These are phyloP conservation scores for Beta corolliflora DNA, from an alignment of 179 eudicot species.

Conservation along the genomic window DNA sequence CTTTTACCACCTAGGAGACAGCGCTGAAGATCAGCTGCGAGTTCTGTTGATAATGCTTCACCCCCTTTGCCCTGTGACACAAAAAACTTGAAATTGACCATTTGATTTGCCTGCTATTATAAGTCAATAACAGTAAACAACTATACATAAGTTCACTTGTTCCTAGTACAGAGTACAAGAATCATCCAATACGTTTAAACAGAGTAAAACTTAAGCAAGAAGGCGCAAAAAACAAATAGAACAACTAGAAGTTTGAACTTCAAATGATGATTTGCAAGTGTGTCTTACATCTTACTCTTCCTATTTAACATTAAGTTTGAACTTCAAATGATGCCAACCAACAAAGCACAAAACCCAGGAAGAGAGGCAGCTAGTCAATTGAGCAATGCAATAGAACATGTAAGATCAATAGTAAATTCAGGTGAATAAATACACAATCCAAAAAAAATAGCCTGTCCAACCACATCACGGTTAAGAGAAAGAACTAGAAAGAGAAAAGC, in stretches of 20 bases:
- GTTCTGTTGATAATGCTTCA: conserved; percentile 80
- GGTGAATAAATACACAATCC: neutral
- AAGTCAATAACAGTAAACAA: neutral
- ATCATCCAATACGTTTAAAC: too few relatives aligned
- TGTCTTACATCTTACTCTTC: too few relatives aligned
- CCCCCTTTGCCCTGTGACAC: conserved; percentile 86
- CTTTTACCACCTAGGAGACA: conserved; percentile 92
- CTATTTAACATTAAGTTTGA: neutral
- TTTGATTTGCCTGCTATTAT: neutral
- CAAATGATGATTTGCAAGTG: neutral
- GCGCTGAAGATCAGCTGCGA: conserved; percentile 68
- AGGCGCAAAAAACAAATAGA: too few relatives aligned
- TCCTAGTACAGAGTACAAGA: neutral
- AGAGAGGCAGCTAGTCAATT: neutral
- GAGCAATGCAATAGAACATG: neutral
- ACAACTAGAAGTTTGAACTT: neutral
- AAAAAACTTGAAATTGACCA: neutral
- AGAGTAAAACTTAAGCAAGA: too few relatives aligned
- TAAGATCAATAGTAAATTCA: neutral
- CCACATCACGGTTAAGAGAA: neutral
- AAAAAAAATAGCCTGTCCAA: neutral
- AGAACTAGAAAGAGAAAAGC: neutral
- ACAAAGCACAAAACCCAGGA: neutral
- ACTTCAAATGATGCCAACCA: neutral
- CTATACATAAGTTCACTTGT: neutral